Evolutionary conservation across 192 early-diverging fungal species (phyloP).

Genomic region (Pilaira anomala): DNA sequence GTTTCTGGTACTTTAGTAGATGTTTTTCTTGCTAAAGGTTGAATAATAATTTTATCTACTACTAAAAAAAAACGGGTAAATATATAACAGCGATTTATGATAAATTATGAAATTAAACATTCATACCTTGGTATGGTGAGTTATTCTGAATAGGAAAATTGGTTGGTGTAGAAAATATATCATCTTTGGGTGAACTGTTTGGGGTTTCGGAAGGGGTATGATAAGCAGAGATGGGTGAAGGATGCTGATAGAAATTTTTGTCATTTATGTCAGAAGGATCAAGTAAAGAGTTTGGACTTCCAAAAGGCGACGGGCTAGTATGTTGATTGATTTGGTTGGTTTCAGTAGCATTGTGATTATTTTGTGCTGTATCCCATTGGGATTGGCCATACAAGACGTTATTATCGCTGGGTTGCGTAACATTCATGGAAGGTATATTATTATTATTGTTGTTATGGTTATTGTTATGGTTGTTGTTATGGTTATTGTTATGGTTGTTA

Average conservation of each 20-base stretch:
- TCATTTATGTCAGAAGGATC: conserved; percentile 6
- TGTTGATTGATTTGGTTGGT: too few species aligned
- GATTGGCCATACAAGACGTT: too few species aligned
- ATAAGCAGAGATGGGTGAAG: background rate
- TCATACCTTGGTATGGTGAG: background rate
- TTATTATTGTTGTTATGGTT: too few species aligned
- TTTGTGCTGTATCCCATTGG: too few species aligned
- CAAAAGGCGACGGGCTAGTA: background rate
- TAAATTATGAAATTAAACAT: background rate
- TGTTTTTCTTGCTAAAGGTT: background rate
- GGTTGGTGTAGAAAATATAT: background rate
- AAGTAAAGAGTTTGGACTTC: conserved; percentile 9
- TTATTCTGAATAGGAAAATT: background rate
- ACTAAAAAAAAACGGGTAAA: background rate
- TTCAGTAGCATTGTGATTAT: too few species aligned
- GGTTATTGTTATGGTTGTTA: too few species aligned
- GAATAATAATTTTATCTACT: conserved; percentile 5
- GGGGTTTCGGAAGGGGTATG: conserved; percentile 5
- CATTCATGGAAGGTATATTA: background rate
- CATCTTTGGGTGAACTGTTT: background rate
- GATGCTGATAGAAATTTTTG: background rate
- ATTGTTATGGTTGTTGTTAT: too few species aligned
- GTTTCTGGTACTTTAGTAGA: background rate
- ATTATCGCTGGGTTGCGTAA: too few species aligned
- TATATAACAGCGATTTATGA: too few species aligned